Evolutionary conservation across 257 asterid species (phyloP).

Genomic region (Solanum paucissectum): DNA sequence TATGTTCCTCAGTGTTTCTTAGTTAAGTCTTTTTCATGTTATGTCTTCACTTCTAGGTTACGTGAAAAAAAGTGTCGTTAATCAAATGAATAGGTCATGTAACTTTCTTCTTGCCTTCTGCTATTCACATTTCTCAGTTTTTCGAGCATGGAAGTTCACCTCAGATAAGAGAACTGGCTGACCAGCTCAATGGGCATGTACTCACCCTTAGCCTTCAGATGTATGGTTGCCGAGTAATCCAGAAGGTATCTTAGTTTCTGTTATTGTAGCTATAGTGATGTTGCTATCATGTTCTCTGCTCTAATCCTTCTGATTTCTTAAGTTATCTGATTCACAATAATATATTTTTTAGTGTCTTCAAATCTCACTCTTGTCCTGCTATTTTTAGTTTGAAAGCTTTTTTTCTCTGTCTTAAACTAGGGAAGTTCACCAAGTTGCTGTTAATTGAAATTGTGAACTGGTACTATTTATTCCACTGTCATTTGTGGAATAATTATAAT

Average conservation of each 20-base stretch:
- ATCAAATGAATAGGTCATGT: not conserved
- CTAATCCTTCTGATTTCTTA: not conserved
- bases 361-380: not conserved
- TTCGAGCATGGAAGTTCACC: slow-evolving; percentile 65
- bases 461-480: not conserved
- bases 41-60: not conserved
- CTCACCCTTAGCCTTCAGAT: slow-evolving; percentile 74
- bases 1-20: slow-evolving; percentile 8
- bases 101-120: not conserved
- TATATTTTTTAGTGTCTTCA: not conserved
- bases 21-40: not conserved
- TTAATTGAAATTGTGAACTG: not conserved
- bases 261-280: not conserved
- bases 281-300: not conserved
- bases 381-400: not conserved
- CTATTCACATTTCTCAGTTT: slow-evolving; percentile 34
- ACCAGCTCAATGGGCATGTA: slow-evolving; percentile 56
- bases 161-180: slow-evolving; percentile 65
- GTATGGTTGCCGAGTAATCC: slow-evolving; percentile 91
- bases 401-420: not conserved
- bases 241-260: slow-evolving; percentile 42
- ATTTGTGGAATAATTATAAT: not conserved
- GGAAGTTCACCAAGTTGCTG: not conserved
- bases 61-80: not conserved
- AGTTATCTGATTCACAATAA: not conserved